Conservation (phyloP, 352 stramenopile species). For the Globisporangium solare region DNA sequence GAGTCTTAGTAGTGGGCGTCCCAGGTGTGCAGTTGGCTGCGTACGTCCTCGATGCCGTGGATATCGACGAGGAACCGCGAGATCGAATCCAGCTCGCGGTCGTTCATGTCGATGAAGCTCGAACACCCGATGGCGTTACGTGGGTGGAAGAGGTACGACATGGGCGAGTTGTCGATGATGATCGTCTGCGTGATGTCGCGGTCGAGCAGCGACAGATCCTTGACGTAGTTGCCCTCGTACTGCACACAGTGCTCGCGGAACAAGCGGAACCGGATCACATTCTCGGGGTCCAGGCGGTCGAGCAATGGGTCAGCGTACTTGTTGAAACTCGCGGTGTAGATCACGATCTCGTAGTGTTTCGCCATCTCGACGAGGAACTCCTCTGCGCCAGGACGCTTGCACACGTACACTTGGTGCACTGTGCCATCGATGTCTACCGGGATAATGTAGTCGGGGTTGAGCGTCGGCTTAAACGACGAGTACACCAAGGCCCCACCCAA, state of each 20-base stretch:
- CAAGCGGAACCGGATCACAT: slow-evolving; percentile 87
- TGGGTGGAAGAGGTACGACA: slow-evolving; percentile 98
- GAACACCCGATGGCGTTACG: slow-evolving; percentile 76
- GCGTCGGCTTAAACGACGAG: slow-evolving; percentile 93
- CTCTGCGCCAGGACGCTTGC: slow-evolving; percentile 91
- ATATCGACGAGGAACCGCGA: slow-evolving; percentile 56
- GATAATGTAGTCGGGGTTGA: slow-evolving; percentile 95
- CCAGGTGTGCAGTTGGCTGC: slow-evolving; percentile 67
- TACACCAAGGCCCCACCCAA: slow-evolving; percentile 98
- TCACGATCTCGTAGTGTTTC: slow-evolving; percentile 97
- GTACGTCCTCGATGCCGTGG: slow-evolving; percentile 52
- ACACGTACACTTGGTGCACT: slow-evolving; percentile 87
- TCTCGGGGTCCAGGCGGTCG: slow-evolving; percentile 92
- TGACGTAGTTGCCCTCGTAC: slow-evolving; percentile 96
- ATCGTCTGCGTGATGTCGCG: slow-evolving; percentile 92
- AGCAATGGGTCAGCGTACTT: slow-evolving; percentile 97
- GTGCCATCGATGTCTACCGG: slow-evolving; percentile 94
- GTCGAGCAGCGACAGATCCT: slow-evolving; percentile 95
- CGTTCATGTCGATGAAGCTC: slow-evolving; percentile 87
- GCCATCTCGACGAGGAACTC: slow-evolving; percentile 95
- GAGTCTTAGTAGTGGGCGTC: slow-evolving; percentile 47
- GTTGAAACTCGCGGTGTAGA: slow-evolving; percentile 97
- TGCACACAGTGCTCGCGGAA: slow-evolving; percentile 95
- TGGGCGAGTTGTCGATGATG: slow-evolving; percentile 99
- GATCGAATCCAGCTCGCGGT: slow-evolving; percentile 88